Base-by-base conservation (phyloP, 306 rosid genomes). In the Pyrus bretschneideri region DNA sequence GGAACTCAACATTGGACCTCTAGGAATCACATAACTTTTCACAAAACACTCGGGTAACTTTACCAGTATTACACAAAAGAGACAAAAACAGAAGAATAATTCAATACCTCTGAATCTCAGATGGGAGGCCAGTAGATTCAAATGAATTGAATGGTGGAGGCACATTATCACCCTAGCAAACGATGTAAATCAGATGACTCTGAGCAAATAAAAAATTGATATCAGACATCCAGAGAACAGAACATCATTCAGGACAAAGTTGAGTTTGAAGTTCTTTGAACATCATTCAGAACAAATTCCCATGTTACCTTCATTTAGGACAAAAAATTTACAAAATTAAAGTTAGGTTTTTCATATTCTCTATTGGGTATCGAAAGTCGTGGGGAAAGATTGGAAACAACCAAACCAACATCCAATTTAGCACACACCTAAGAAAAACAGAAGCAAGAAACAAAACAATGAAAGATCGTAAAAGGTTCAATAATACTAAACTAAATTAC, bases 41-140 rank as follows among this genome's bases (percentile, higher is more conserved):
- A 80, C 81, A 87, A 81, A 89, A 84, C 83, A 86, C 69, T 84
- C 62, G 61, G 80, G 79, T 77, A 82, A 80, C 86, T 78, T 83
- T 69, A 81, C 70, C 80, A 64, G 58, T 60, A 76, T 57, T 74
- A 62, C 30, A 76, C 75, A 74, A 83, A 59, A 7, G 23, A 62
- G 69, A 19, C 67, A 67, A 59, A 51, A 73, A 72, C 44, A n/a
- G 40, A 58, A 67, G 65, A 68, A 62, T 68, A 86, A 76, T 55
- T 23, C 62, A 64, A 79, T 92, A 96, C 98, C 99, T 92, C 99
- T 90, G 93, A 81, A 96, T 83, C 91, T 96, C 99, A 11, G 94
- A 72, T 64, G 99, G 97, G 81, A 92, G 86, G 54, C 93, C 93
- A 77, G 90, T 81, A 66, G 91, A 73, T 60, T 89, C 93, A 81